Evolutionary conservation across 2,329 filamentous ascomycete species (phyloP).

Genomic region (Clonostachys sp.): DNA sequence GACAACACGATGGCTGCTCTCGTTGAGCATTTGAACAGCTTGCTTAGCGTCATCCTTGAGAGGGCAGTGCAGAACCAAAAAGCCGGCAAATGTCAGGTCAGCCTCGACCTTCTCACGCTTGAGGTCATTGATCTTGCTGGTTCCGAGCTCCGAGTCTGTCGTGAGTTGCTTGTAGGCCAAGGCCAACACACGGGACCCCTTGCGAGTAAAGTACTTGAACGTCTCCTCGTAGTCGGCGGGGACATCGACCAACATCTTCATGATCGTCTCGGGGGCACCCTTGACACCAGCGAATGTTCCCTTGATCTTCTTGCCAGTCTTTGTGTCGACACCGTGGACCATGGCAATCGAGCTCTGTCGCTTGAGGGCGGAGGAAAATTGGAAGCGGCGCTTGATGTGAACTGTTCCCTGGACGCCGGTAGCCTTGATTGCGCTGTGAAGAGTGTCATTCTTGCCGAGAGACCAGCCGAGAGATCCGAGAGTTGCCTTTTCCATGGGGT

Average conservation of each 20-base stretch:
- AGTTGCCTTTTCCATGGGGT: conserved; percentile 98
- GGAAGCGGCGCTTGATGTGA: conserved; percentile 94
- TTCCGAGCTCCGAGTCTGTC: conserved; percentile 73
- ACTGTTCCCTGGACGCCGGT: conserved; percentile 59
- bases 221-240: conserved; percentile 94
- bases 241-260: conserved; percentile 80
- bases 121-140: conserved; percentile 84
- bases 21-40: conserved; percentile 93
- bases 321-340: conserved; percentile 66
- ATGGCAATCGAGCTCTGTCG: conserved; percentile 92
- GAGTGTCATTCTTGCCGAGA: conserved; percentile 81
- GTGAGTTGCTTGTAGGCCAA: conserved; percentile 92
- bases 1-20: conserved; percentile 95
- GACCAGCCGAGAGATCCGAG: conserved; percentile 85
- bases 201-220: conserved; percentile 95
- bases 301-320: conserved; percentile 70
- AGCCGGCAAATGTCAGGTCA: conserved; percentile 84
- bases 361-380: conserved; percentile 95
- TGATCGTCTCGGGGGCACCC: conserved; percentile 94
- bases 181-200: conserved; percentile 89
- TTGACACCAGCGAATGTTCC: conserved; percentile 94
- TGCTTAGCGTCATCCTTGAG: conserved; percentile 95
- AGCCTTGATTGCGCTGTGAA: conserved; percentile 54
- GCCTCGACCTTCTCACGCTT: conserved; percentile 90
- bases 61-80: conserved; percentile 91